A percentile compares a stretch with the other conserved stretches of the same genome.
These are phyloP conservation scores for Sungouiella thailandica DNA, from an alignment of 805 yeast genomes.

Conservation along the genomic window DNA sequence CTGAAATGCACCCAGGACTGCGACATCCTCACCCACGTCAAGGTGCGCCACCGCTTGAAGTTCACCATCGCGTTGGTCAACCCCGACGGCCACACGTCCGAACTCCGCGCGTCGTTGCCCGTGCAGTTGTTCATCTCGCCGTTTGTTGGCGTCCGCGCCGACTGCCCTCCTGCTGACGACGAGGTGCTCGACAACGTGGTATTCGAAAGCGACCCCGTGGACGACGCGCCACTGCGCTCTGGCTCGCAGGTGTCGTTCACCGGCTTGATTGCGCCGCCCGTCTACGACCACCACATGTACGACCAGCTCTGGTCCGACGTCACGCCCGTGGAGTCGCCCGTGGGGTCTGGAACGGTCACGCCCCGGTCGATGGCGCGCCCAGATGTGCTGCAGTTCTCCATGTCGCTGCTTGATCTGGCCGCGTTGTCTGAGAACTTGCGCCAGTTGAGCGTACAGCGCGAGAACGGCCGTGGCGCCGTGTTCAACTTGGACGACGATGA, in stretches of 20 bases:
- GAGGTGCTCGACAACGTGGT: conserved; percentile 25
- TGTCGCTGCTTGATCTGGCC: conserved; percentile 36
- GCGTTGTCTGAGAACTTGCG: conserved; percentile 49
- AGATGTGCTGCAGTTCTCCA: conserved; percentile 20
- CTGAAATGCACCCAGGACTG: conserved; percentile 84
- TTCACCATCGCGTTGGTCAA: conserved; percentile 74
- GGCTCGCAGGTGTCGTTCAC: conserved; percentile 27
- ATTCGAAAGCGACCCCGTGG: conserved; percentile 20
- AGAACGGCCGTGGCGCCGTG: conserved; percentile 15
- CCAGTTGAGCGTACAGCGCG: conserved; percentile 46
- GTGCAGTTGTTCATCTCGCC: conserved; percentile 73
- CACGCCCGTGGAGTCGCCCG: conserved; percentile 45
- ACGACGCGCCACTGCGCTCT: no score
- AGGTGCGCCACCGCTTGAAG: conserved; percentile 84
- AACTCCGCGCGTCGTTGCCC: conserved; percentile 86
- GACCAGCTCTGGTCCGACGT: conserved; percentile 75
- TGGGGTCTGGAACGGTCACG: conserved; percentile 37
- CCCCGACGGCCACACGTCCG: conserved; percentile 91
- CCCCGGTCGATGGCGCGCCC: conserved; percentile 21
- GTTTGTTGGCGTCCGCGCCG: conserved; percentile 65
- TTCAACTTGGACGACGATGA: conserved; percentile 37
- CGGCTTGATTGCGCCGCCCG: conserved; percentile 74
- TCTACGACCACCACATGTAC: conserved; percentile 74
- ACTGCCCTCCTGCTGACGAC: conserved; percentile 24
- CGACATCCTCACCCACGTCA: conserved; percentile 60